Evolutionary conservation across 148 eudicot species (phyloP).

Genomic region (Suaeda aralocaspica): DNA sequence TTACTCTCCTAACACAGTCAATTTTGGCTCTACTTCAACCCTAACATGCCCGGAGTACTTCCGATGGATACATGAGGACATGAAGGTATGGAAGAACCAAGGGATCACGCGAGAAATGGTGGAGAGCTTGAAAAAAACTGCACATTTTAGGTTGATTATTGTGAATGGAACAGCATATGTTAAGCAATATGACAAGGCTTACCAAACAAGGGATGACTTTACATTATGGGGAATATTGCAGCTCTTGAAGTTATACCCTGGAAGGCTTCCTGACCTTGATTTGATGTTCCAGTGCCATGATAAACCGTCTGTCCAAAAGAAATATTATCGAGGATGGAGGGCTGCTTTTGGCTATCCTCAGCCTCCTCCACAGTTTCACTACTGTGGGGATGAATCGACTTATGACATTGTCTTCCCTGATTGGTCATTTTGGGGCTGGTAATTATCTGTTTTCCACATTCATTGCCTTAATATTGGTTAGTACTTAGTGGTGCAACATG

Average conservation of each 20-base stretch:
- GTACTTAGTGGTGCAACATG: too few relatives aligned
- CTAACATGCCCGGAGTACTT: constrained; percentile 57
- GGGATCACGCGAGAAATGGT: constrained; percentile 54
- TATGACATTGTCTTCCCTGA: constrained; percentile 62
- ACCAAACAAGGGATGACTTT: constrained; percentile 43
- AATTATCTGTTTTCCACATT: too few relatives aligned
- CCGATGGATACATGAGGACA: constrained; percentile 60
- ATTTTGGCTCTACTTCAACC: background rate
- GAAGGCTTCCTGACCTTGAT: constrained; percentile 55
- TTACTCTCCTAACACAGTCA: constrained; percentile 20
- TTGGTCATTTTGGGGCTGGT: constrained; percentile 86
- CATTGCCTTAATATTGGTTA: too few relatives aligned
- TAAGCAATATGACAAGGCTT: constrained; percentile 39
- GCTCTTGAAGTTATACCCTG: constrained; percentile 55
- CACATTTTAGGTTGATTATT: constrained; percentile 48
- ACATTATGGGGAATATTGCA: constrained; percentile 62
- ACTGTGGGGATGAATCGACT: constrained; percentile 36
- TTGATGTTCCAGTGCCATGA: constrained; percentile 58
- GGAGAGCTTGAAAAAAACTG: constrained; percentile 24
- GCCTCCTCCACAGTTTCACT: constrained; percentile 67
- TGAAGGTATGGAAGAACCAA: constrained; percentile 38
- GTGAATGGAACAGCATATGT: constrained; percentile 57
- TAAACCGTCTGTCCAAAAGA: constrained; percentile 28
- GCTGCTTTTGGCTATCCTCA: too few relatives aligned
- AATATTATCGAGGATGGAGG: constrained; percentile 8